Percentiles rank a stretch among this genome's conserved stretches.
These are phyloP conservation scores for Stenogyne calaminthoides DNA, from an alignment of 305 asterid genomes.

Conservation along the genomic window DNA sequence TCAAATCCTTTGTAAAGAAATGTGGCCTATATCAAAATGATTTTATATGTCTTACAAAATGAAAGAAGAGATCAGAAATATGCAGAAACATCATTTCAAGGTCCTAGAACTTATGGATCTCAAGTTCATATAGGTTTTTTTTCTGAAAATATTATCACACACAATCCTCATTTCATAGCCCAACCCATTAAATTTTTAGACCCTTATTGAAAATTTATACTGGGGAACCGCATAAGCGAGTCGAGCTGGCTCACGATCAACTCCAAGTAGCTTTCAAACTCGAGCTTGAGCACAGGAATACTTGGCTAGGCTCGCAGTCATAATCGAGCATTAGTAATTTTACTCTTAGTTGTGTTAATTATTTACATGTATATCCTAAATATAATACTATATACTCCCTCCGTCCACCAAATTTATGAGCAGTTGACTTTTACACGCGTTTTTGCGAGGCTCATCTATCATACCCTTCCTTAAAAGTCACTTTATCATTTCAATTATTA, in stretches of 20 bases:
- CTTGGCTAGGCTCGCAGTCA: neutral
- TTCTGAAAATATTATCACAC: neutral
- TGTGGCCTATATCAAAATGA: constrained; percentile 63
- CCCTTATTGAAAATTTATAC: neutral
- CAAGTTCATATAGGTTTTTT: neutral
- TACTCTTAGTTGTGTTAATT: neutral
- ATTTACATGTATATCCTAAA: neutral
- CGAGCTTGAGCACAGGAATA: neutral
- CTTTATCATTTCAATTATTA: too few species aligned
- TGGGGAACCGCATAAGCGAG: neutral
- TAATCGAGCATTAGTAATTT: neutral
- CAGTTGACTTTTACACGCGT: too few species aligned
- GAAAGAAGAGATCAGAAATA: constrained; percentile 19
- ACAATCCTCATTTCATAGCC: neutral
- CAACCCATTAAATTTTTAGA: neutral
- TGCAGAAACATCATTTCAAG: constrained; percentile 10
- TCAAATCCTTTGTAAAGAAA: constrained; percentile 98
- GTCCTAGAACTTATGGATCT: neutral
- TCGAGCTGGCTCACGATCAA: neutral
- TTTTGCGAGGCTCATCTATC: too few species aligned
- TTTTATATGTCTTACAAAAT: constrained; percentile 28
- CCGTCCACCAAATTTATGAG: too few species aligned
- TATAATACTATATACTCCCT: neutral
- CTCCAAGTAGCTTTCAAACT: neutral
- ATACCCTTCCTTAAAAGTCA: too few species aligned